phyloP scores from a whole-genome alignment of 768 basidiomycete species.

The Tricholoma terreum region DNA sequence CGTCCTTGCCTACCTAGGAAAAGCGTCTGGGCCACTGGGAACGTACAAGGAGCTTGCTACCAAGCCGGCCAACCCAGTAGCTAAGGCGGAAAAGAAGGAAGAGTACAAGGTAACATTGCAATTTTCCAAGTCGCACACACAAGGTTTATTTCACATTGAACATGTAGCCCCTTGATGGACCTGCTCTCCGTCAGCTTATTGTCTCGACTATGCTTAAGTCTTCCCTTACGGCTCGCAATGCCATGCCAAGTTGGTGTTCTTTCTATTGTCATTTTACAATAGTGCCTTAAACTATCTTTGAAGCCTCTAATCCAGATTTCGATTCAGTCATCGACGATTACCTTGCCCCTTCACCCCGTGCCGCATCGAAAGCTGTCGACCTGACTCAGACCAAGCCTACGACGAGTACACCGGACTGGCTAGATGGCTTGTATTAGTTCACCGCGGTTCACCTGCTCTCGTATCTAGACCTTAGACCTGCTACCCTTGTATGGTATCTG shows the following conservation, averaged over 20 bases:
- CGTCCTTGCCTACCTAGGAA: conserved; percentile 81
- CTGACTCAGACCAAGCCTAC: conserved; percentile 12
- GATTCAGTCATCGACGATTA: conserved; percentile 78
- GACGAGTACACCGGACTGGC: conserved; percentile 31
- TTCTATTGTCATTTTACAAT: background rate
- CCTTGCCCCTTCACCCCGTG: conserved; percentile 35
- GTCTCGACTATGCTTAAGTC: conserved; percentile 56
- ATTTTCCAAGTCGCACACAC: background rate
- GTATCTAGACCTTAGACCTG: background rate
- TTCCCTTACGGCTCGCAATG: conserved; percentile 47
- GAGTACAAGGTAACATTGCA: conserved; percentile 25
- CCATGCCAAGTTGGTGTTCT: conserved; percentile 36
- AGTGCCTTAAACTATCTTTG: conserved; percentile 13
- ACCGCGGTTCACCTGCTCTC: background rate
- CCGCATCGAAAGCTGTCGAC: conserved; percentile 18
- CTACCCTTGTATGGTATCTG: background rate
- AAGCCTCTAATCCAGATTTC: conserved; percentile 50
- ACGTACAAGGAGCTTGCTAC: conserved; percentile 56
- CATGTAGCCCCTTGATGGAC: conserved; percentile 57
- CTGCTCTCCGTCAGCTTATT: conserved; percentile 62
- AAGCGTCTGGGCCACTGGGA: conserved; percentile 73
- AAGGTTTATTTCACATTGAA: background rate
- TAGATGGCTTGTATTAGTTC: conserved; percentile 41
- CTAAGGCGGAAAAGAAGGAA: conserved; percentile 31
- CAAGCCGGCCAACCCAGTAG: conserved; percentile 17